Base-by-base conservation (phyloP, 2,329 filamentous ascomycete species). In the Monosporascus sp. region DNA sequence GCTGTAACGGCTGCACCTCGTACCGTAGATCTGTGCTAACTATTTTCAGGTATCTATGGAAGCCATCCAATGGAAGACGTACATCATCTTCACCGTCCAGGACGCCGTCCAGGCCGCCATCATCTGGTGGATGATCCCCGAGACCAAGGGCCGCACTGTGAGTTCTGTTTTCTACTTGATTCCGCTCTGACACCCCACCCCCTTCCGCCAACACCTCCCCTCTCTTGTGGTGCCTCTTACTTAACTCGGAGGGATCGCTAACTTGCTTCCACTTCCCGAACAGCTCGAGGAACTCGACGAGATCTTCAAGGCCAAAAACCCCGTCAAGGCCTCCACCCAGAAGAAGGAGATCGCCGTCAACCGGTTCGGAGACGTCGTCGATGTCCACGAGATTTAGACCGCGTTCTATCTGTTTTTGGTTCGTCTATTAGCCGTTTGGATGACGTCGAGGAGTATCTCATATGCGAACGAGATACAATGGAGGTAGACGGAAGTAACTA, bases 1-100 rank as follows among this genome's bases (percentile, higher is more conserved):
- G 25, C 25, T 27, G 25, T 27, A 27, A 8, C 25, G 7, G 25
- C 25, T 27, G 25, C 25, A 27, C 25, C 25, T 27, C 7, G 25
- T 27, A 27, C 25, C 2, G 25, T 27, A 27, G 7, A 27, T 27
- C 2, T 27, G 7, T 27, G 25, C 25, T 27, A 8, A 27, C 7
- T 27, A 8, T 27, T 8, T 27, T 7, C 6, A 27, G 25, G 25
- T 27, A 27, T 27, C 74, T 4, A 65, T 80, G 52, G 68, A 73
- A 15, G 68, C 70, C 46, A 79, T 80, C 47, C 71, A 69, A 2
- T 81, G 75, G 75, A 72, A 74, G 54, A 75, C 75, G 2, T 80
- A 79, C 59, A 77, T 80, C 57, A 62, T 76, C 50, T 77, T 79
- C 57, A 71, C 68, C n/a, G 58, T 65, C 35, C 73, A 70, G 68